Evolutionary conservation across 768 basidiomycete genomes (phyloP), one percentile per base, ranked within the genome.

Genomic region (Floccularia luteovirens): DNA sequence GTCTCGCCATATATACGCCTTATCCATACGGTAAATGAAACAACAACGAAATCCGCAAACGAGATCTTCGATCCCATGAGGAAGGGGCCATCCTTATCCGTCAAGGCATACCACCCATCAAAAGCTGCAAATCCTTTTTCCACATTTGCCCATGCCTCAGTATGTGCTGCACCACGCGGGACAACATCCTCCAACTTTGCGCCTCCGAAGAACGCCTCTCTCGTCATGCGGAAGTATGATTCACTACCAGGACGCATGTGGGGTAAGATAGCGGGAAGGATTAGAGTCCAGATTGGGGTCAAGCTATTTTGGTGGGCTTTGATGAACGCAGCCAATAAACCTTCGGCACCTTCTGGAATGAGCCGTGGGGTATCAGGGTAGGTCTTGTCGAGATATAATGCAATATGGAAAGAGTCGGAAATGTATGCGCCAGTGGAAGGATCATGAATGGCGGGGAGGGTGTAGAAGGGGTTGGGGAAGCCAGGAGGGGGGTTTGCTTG

Each of bases 381-480:
- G 2, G 59, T 56, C 5, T 59, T 47, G 41, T 77, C 75, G 24
- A 77, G 58, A 48, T 78, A 74, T 8, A 58, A 45, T 0, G 68
- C 71, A 45, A 77, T 75, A 21, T 42, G 49, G 19, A 51, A 35
- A 0, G 72, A 73, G 20, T 76, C 69, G 10, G 60, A 40, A 14
- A 74, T 39, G 19, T 59, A 42, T 0, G 46, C 43, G 5, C 58
- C 56, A 1, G 70, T 72, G 41, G 49, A 49, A 2, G 63, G 62
- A 48, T 77, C 73, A 37, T 63, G 50, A 42, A 78, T 72, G 25
- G 65, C 56, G 6, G 76, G 75, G 1, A 74, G 50, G 11, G 62
- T 70, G 51, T 70, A 68, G 32, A 48, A 43, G 1, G 53, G 57
- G 14, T 21, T 42, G n/a, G n/a, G n/a, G n/a, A n/a, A n/a, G 3